phyloP scores from a whole-genome alignment of 805 yeast species.

The Yarrowia yakushimensis region DNA sequence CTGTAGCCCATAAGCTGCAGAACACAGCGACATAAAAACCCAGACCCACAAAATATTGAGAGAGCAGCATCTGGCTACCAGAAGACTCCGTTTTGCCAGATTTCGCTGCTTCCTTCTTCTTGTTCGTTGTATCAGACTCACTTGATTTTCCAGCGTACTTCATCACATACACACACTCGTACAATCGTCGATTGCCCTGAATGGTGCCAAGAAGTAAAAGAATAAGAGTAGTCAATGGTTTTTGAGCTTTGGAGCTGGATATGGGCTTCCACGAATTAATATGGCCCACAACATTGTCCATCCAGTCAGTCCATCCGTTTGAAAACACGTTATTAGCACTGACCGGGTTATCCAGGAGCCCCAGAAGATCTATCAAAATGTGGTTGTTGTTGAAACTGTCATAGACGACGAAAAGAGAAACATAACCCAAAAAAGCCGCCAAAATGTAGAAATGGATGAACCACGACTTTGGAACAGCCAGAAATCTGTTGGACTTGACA shows the following conservation, averaged over 20 bases:
- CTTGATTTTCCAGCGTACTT: neutral
- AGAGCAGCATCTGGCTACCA: neutral
- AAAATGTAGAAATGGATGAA: conserved; percentile 18
- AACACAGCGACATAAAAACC: conserved; percentile 20
- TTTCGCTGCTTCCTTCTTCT: neutral
- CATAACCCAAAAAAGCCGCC: conserved; percentile 1
- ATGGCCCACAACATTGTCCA: neutral
- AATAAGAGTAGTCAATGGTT: neutral
- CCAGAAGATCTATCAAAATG: neutral
- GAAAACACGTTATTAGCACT: neutral
- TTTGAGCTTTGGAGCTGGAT: neutral
- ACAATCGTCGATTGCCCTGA: neutral
- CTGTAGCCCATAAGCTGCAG: neutral
- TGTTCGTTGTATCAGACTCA: neutral
- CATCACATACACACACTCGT: conserved; percentile 2
- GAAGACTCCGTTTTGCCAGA: neutral
- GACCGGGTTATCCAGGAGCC: neutral
- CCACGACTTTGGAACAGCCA: neutral
- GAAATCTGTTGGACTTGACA: neutral
- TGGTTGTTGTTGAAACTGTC: neutral
- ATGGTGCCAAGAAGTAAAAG: neutral
- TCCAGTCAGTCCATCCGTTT: neutral
- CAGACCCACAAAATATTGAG: conserved; percentile 11
- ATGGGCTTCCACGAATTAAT: neutral
- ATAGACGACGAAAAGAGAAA: neutral